A percentile compares a stretch with the other conserved stretches of the same genome.
Conservation (phyloP, 345 rosid species). For the Hypericum androsaemum region DNA sequence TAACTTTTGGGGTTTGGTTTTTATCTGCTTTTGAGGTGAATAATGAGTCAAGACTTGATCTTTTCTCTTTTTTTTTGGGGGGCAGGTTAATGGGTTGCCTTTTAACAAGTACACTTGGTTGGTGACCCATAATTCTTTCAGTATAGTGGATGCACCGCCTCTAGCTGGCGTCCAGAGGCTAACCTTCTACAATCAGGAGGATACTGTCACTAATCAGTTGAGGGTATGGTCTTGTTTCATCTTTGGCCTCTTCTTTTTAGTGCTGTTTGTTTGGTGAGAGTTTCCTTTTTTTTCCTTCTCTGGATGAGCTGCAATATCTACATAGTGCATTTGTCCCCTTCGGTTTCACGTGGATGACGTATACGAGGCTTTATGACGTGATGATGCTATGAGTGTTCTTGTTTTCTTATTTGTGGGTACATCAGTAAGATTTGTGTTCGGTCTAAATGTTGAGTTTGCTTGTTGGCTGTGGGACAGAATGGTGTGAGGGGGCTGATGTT, state of each 20-base stretch:
- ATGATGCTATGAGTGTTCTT: too few relatives aligned
- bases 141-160: conserved; percentile 78
- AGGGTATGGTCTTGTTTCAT: conserved; percentile 25
- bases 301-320: too few relatives aligned
- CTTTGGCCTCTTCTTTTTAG: neutral
- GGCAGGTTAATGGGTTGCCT: conserved; percentile 69
- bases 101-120: conserved; percentile 94
- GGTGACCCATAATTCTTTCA: conserved; percentile 86
- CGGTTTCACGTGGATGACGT: too few relatives aligned
- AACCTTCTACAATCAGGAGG: conserved; percentile 92
- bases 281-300: too few relatives aligned
- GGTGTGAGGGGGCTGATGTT: conserved; percentile 95
- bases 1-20: too few relatives aligned
- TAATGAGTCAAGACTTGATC: conserved; percentile 6
- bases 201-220: conserved; percentile 74
- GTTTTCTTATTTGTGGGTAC: neutral
- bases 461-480: conserved; percentile 45
- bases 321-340: too few relatives aligned
- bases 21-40: too few relatives aligned
- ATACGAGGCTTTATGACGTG: too few relatives aligned
- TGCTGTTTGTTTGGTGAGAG: neutral
- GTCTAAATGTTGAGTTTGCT: conserved; percentile 3
- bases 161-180: conserved; percentile 75
- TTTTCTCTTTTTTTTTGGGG: conserved; percentile 1
- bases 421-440: neutral